Conservation (phyloP, 345 rosid species). For the Citrus sp. region DNA sequence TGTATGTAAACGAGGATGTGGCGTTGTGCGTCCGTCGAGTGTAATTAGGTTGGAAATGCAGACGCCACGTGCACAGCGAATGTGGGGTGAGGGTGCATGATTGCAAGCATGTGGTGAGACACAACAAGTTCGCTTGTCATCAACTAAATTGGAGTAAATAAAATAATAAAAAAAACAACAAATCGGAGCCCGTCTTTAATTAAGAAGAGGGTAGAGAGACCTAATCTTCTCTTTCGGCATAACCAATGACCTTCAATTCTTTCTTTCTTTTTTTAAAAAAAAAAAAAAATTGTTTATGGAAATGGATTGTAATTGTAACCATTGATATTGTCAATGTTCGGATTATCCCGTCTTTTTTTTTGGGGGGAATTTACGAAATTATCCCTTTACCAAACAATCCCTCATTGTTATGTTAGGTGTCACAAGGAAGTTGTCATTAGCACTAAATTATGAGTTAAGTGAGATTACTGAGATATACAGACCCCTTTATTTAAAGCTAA, state of each 20-base stretch:
- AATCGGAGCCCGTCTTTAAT: not conserved
- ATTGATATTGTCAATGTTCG: not conserved
- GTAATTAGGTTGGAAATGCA: not conserved
- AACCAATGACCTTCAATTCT: constrained; percentile 10
- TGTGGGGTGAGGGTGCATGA: constrained; percentile 21
- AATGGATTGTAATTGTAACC: not conserved
- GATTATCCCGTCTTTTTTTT: not conserved
- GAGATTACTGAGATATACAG: not conserved
- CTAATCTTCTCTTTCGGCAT: not conserved
- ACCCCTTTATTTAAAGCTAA: too few relatives aligned
- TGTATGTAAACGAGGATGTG: not conserved
- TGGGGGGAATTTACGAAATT: not conserved
- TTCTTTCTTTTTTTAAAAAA: too few relatives aligned
- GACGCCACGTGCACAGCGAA: constrained; percentile 8
- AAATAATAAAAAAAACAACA: not conserved
- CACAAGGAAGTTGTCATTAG: not conserved
- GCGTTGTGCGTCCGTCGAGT: not conserved
- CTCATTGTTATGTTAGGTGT: not conserved
- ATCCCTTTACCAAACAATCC: constrained; percentile 8
- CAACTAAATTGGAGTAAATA: not conserved
- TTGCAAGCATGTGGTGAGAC: constrained; percentile 12
- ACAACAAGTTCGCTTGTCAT: not conserved
- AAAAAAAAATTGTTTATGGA: not conserved
- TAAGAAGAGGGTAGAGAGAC: not conserved
- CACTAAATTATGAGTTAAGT: not conserved